Percentiles rank a stretch among this genome's conserved stretches.
These are phyloP conservation scores for Penicillium bovifimosum DNA, from an alignment of 495 filamentous ascomycete species.

Conservation along the genomic window DNA sequence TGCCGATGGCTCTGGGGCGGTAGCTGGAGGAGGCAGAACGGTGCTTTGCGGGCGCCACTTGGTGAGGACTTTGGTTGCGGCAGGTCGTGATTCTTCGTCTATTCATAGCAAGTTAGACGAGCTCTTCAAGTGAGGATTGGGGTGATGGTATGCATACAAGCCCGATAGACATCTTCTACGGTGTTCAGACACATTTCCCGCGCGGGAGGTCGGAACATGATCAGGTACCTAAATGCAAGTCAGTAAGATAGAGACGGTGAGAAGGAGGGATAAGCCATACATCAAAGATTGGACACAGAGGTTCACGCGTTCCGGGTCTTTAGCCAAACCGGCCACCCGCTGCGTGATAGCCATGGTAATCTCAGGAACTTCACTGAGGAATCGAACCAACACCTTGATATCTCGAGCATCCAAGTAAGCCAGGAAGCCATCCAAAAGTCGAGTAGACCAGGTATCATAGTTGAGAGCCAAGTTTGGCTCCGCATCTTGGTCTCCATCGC, in stretches of 20 bases:
- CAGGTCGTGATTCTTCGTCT: conserved; percentile 46
- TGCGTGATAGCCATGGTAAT: conserved; percentile 64
- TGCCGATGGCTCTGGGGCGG: not conserved
- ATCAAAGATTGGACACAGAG: conserved; percentile 56
- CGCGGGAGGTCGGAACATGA: conserved; percentile 80
- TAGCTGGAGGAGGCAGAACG: conserved; percentile 11
- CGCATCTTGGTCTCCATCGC: conserved; percentile 31
- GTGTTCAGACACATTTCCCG: conserved; percentile 75
- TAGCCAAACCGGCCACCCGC: conserved; percentile 72
- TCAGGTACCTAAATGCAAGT: conserved; percentile 56
- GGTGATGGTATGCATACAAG: conserved; percentile 32
- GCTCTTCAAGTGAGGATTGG: not conserved
- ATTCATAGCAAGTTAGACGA: conserved; percentile 12
- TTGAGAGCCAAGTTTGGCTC: conserved; percentile 41
- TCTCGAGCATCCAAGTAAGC: conserved; percentile 83
- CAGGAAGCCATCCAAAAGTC: conserved; percentile 78
- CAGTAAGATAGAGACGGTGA: conserved; percentile 4
- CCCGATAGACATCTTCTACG: conserved; percentile 79
- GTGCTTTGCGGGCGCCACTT: conserved; percentile 37
- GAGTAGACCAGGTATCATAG: conserved; percentile 76
- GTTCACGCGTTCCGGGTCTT: conserved; percentile 75
- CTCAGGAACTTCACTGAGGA: conserved; percentile 86
- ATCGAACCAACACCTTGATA: conserved; percentile 73
- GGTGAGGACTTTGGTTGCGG: conserved; percentile 38
- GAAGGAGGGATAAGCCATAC: conserved; percentile 33